Conservation (phyloP, 495 filamentous ascomycete species). For the Eremomyces bilateralis region DNA sequence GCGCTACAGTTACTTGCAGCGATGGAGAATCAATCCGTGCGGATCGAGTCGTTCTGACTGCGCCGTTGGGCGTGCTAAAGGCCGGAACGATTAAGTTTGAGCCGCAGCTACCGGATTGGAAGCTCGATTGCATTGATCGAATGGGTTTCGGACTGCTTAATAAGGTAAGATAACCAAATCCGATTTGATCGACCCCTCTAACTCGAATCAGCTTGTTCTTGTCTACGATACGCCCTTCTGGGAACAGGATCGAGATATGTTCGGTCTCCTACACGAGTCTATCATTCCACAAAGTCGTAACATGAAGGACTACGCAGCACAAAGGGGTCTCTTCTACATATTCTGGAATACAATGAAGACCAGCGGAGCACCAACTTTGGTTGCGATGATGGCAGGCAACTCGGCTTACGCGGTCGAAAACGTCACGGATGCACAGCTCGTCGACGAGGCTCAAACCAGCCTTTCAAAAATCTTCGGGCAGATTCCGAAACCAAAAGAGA, state of each 20-base stretch:
- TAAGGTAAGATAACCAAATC: conserved; percentile 28
- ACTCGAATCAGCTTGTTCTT: conserved; percentile 36
- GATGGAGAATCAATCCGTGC: conserved; percentile 59
- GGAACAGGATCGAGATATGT: conserved; percentile 83
- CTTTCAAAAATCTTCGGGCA: conserved; percentile 45
- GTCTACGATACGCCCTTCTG: conserved; percentile 84
- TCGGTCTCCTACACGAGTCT: conserved; percentile 70
- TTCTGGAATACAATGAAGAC: conserved; percentile 93
- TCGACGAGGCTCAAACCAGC: conserved; percentile 57
- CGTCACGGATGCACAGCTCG: conserved; percentile 46
- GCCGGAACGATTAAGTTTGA: conserved; percentile 51
- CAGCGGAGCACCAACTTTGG: conserved; percentile 63
- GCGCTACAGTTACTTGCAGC: conserved; percentile 47
- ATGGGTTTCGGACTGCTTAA: conserved; percentile 88
- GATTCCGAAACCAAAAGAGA: conserved; percentile 62
- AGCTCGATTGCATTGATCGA: conserved; percentile 57
- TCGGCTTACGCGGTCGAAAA: conserved; percentile 74
- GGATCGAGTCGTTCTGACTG: conserved; percentile 71
- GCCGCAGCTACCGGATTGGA: conserved; percentile 70
- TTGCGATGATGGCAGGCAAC: conserved; percentile 91
- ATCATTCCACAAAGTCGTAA: conserved; percentile 27
- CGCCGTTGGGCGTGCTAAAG: conserved; percentile 80
- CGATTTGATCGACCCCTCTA: conserved; percentile 3
- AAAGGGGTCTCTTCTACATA: conserved; percentile 74
- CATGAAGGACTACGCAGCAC: conserved; percentile 38